Conservation (phyloP, 768 basidiomycete genomes). For the Lentinula guzmanii region DNA sequence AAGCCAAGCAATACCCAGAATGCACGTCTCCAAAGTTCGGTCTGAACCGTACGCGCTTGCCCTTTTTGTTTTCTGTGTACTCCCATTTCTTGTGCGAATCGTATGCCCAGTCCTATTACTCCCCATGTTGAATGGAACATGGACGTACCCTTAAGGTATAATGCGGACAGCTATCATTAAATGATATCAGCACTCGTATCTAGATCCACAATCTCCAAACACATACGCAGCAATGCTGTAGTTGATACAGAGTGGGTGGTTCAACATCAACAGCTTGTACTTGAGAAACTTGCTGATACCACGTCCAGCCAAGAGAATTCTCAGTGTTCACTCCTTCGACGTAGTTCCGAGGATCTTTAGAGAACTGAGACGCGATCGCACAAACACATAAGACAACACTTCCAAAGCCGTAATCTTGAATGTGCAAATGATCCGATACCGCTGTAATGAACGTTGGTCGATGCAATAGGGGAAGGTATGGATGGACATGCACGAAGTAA, state of each 20-base stretch:
- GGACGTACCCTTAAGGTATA: slow-evolving; percentile 41
- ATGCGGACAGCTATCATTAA: slow-evolving; percentile 33
- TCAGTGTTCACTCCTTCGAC: neutral
- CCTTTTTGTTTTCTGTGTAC: slow-evolving; percentile 18
- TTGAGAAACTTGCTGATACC: slow-evolving; percentile 35
- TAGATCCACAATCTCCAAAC: neutral
- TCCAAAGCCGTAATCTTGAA: slow-evolving; percentile 23
- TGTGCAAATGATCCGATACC: slow-evolving; percentile 11
- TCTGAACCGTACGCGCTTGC: slow-evolving; percentile 16
- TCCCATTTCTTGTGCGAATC: slow-evolving; percentile 36
- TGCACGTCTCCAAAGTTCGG: slow-evolving; percentile 33
- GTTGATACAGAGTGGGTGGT: slow-evolving; percentile 46
- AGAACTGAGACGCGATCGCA: slow-evolving; percentile 38
- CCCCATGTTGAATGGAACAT: slow-evolving; percentile 39
- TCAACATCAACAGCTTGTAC: slow-evolving; percentile 42
- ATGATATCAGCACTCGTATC: neutral
- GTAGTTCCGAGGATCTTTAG: slow-evolving; percentile 39
- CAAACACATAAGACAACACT: slow-evolving; percentile 43
- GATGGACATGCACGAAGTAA: slow-evolving; percentile 40
- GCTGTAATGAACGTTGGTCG: slow-evolving; percentile 39
- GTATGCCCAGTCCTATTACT: slow-evolving; percentile 30
- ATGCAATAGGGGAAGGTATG: slow-evolving; percentile 42
- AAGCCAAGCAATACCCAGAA: slow-evolving; percentile 7
- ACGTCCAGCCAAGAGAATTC: slow-evolving; percentile 24
- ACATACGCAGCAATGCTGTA: slow-evolving; percentile 44